Evolutionary conservation across 352 stramenopile genomes (phyloP), one percentile per base, ranked within the genome.

Genomic region (Albugo candida): DNA sequence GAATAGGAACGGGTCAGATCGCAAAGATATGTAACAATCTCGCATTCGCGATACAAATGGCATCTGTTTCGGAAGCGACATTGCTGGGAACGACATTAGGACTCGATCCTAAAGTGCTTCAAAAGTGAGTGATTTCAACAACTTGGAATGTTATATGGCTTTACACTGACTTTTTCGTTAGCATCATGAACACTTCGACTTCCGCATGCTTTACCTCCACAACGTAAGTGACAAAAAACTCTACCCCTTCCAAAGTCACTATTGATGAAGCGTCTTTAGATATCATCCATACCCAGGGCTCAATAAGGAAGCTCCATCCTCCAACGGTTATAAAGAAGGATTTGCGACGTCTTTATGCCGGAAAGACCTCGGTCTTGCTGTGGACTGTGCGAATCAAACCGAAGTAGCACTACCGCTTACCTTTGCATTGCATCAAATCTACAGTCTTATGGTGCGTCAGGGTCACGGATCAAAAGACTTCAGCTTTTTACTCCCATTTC

Each of bases 21-120:
- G 86, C 91, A 39, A 98, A 98, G 74, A 64, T 99, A 21, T 98
- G 92, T 70, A 99, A 99, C 75, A 99, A 99, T 67, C 57, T 98
- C 38, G 76, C 91, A n/a, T 64, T 99, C 13, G 93, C 82, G 6
- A 96, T 97, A 52, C 88, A 96, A 56, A 98, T 99, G 93, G 62
- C 91, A 31, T 95, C 87, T 8, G 83, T 97, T 35, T 80, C 79
- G 6, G 94, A 99, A 58, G 94, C 92, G 16, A 93, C 97, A 80
- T 97, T 95, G 56, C 73, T 99, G 41, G 94, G 94, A 13, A 85
- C 92, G 47, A 81, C 79, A 40, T 61, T 99, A 41, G 93, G 93
- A 21, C 92, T 98, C 41, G 85, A 98, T 61, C 85, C 92, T 8
- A 83, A 81, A 52, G 68, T 96, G 5, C 67, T 99, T 41, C 78